Conservation (phyloP, 2,329 filamentous ascomycete genomes). For the Sordariomycetes sp. region DNA sequence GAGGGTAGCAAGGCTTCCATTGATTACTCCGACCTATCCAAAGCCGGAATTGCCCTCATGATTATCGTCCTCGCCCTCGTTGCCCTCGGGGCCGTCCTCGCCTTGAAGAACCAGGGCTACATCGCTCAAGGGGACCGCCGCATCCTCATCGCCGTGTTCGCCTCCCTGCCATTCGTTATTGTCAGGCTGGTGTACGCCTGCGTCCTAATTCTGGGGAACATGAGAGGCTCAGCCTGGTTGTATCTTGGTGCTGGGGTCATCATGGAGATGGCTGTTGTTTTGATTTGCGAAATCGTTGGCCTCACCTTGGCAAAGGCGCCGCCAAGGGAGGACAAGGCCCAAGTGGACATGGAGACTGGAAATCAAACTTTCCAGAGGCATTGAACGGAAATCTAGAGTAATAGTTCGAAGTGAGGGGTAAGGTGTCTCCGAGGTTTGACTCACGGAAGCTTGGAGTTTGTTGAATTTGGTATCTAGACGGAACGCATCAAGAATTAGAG, state of each 20-base stretch:
- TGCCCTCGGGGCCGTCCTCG: constrained; percentile 28
- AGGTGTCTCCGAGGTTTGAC: no score
- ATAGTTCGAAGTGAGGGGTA: no score
- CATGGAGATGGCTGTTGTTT: constrained; percentile 21
- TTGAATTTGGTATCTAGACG: no score
- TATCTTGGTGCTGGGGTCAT: constrained; percentile 21
- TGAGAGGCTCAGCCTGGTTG: constrained; percentile 16
- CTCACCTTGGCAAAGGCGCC: constrained; percentile 16
- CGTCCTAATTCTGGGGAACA: constrained; percentile 15
- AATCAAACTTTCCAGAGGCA: no score
- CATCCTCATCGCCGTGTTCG: constrained; percentile 34
- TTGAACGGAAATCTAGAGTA: no score
- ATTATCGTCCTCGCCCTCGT: constrained; percentile 28
- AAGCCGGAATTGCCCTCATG: constrained; percentile 17
- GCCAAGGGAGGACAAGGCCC: constrained; percentile 1
- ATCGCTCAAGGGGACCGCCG: constrained; percentile 43
- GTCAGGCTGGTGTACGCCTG: constrained; percentile 21
- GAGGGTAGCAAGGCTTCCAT: constrained; percentile 12
- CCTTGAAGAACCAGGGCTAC: constrained; percentile 25
- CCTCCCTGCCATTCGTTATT: constrained; percentile 21
- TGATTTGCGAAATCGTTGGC: constrained; percentile 19
- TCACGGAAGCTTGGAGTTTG: no score
- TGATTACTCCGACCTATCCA: constrained; percentile 16
- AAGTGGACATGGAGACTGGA: neutral
- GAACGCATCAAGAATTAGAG: no score